phyloP scores from a whole-genome alignment of 2,329 filamentous ascomycete genomes.

The Canariomyces notabilis region DNA sequence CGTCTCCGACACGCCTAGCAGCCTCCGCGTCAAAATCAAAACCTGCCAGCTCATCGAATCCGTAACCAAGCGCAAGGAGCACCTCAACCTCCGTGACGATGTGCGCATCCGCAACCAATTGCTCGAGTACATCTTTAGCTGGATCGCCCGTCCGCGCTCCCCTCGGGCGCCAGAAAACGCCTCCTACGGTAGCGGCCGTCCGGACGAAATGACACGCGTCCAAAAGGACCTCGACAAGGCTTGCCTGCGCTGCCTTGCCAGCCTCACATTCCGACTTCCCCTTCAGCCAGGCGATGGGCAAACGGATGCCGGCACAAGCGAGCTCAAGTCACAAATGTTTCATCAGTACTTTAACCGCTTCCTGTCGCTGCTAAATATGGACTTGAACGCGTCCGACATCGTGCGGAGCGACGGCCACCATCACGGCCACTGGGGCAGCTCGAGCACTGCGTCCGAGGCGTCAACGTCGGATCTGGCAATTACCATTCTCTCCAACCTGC shows the following conservation, averaged over 20 bases:
- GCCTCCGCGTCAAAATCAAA: conserved; percentile 61
- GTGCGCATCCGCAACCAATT: conserved; percentile 64
- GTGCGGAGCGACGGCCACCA: conserved; percentile 27
- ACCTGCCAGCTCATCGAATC: conserved; percentile 63
- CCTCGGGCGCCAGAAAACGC: conserved; percentile 40
- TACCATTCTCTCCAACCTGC: conserved; percentile 61
- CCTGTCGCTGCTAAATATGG: conserved; percentile 58
- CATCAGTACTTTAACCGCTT: conserved; percentile 68
- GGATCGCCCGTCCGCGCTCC: conserved; percentile 59
- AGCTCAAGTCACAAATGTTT: conserved; percentile 67
- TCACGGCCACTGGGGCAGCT: conserved; percentile 6
- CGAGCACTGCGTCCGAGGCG: conserved; percentile 37
- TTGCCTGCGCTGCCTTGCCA: conserved; percentile 59
- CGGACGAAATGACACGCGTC: conserved; percentile 53
- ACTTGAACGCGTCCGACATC: conserved; percentile 38
- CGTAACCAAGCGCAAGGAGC: conserved; percentile 61
- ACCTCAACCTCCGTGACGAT: conserved; percentile 63
- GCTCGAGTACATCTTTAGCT: conserved; percentile 62
- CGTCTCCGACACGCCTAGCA: conserved; percentile 49
- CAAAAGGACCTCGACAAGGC: conserved; percentile 63
- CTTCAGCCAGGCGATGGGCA: conserved; percentile 62
- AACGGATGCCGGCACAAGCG: conserved; percentile 61
- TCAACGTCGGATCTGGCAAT: conserved; percentile 60
- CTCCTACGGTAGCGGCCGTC: conserved; percentile 36
- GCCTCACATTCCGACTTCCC: conserved; percentile 61